Conservation (phyloP, 73 alveolate genomes). For the Paramecium caudatum region DNA sequence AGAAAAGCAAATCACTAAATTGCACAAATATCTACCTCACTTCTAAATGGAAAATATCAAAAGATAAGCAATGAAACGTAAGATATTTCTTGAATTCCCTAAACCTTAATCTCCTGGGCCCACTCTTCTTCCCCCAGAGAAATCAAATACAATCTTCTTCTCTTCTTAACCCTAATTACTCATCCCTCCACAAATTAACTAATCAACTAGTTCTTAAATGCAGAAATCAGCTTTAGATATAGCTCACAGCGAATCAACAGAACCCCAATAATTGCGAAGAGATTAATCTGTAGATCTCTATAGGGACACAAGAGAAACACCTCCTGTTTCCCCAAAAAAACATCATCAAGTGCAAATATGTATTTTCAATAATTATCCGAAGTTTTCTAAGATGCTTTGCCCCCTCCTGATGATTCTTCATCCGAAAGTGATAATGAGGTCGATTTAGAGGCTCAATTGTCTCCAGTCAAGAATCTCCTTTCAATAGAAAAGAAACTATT, state of each 20-base stretch:
- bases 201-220: constrained; percentile 18
- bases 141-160: constrained; percentile 45
- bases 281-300: constrained; percentile 17
- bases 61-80: constrained; percentile 16
- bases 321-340: neutral
- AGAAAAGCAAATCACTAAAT: neutral
- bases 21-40: neutral
- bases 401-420: constrained; percentile 34
- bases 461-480: constrained; percentile 9
- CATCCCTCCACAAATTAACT: constrained; percentile 11
- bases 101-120: constrained; percentile 3
- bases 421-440: constrained; percentile 11
- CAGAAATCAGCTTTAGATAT: neutral
- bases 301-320: constrained; percentile 32
- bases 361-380: neutral
- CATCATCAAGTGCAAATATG: neutral
- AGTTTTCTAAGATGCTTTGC: constrained; percentile 23
- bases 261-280: constrained; percentile 31
- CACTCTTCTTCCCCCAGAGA: constrained; percentile 2
- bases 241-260: constrained; percentile 42
- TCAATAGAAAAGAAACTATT: constrained; percentile 60
- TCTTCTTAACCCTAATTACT: constrained; percentile 36
- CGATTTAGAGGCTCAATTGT: constrained; percentile 33
- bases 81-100: constrained; percentile 18
- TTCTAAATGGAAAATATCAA: neutral